A percentile compares a stretch with the other conserved stretches of the same genome.
phyloP scores from a whole-genome alignment of 306 rosid genomes.

The Vicia villosa region DNA sequence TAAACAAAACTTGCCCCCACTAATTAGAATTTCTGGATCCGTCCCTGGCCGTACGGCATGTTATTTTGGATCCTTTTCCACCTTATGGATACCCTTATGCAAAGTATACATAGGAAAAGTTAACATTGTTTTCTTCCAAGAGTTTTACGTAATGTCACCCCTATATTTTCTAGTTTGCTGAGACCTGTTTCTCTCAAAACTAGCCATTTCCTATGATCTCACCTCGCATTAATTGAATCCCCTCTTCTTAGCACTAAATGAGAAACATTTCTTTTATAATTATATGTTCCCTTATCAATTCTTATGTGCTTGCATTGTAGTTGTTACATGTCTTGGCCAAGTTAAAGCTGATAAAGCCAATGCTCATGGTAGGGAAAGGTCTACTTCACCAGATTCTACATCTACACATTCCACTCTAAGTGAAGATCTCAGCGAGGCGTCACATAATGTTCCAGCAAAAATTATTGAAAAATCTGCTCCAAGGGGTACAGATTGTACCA shows the following conservation, averaged over 20 bases:
- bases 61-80: conserved; percentile 17
- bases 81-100: conserved; percentile 19
- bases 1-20: too few relatives aligned
- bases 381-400: conserved; percentile 48
- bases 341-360: conserved; percentile 44
- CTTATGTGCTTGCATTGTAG: conserved; percentile 41
- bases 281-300: conserved; percentile 29
- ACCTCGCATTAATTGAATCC: conserved; percentile 20
- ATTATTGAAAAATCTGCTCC: conserved; percentile 48
- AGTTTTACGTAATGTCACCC: not conserved
- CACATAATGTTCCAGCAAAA: conserved; percentile 40
- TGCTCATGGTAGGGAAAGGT: conserved; percentile 45
- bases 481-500: conserved; percentile 52
- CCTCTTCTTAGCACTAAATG: not conserved
- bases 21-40: too few relatives aligned
- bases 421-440: conserved; percentile 46
- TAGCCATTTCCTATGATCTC: not conserved
- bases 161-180: conserved; percentile 7
- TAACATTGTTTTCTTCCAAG: conserved; percentile 17
- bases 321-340: conserved; percentile 25
- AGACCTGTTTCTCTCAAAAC: conserved; percentile 1
- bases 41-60: too few relatives aligned
- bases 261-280: conserved; percentile 25
- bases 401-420: conserved; percentile 41
- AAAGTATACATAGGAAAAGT: conserved; percentile 17